Evolutionary conservation across 2,329 filamentous ascomycete genomes (phyloP).

Genomic region (Thielaviopsis populi): DNA sequence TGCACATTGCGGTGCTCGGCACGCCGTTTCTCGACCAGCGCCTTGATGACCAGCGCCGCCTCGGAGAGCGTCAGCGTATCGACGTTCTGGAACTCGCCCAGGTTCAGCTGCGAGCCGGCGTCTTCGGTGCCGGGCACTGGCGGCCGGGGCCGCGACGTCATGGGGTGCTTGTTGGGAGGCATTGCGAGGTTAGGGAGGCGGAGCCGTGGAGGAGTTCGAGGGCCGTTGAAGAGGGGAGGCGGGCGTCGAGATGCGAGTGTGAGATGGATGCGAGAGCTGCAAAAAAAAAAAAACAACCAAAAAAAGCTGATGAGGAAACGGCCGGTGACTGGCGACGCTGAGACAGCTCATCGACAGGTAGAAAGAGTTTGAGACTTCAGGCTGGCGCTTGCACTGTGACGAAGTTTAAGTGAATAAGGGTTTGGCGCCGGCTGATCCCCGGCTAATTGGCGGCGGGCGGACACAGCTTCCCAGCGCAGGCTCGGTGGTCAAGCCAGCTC

Average conservation of each 20-base stretch:
- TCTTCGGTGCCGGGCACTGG: slow-evolving; percentile 69
- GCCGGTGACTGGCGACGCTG: not conserved
- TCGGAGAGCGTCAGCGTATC: slow-evolving; percentile 87
- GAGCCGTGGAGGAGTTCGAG: not conserved
- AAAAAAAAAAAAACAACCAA: not conserved
- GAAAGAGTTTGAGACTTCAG: not conserved
- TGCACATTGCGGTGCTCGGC: slow-evolving; percentile 69
- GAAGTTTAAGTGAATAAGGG: not conserved
- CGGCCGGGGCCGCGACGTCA: slow-evolving; percentile 52
- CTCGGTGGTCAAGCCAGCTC: not conserved
- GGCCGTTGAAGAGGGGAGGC: not conserved
- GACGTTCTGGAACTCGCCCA: slow-evolving; percentile 87
- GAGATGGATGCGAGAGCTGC: not conserved
- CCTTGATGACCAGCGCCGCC: slow-evolving; percentile 80
- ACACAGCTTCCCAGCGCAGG: not conserved
- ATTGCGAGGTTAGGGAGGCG: not conserved
- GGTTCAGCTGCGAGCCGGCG: slow-evolving; percentile 62
- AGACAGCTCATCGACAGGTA: not conserved
- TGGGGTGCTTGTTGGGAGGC: slow-evolving; percentile 14
- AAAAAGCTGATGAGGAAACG: not conserved
- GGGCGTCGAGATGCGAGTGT: not conserved
- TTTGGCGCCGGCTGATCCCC: slow-evolving; percentile 16
- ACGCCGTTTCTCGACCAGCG: slow-evolving; percentile 65
- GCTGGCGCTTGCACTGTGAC: slow-evolving; percentile 3
- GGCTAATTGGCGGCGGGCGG: not conserved